These are phyloP conservation scores for Claviceps maximensis DNA, from an alignment of 2,329 filamentous ascomycete genomes.

Conservation along the genomic window DNA sequence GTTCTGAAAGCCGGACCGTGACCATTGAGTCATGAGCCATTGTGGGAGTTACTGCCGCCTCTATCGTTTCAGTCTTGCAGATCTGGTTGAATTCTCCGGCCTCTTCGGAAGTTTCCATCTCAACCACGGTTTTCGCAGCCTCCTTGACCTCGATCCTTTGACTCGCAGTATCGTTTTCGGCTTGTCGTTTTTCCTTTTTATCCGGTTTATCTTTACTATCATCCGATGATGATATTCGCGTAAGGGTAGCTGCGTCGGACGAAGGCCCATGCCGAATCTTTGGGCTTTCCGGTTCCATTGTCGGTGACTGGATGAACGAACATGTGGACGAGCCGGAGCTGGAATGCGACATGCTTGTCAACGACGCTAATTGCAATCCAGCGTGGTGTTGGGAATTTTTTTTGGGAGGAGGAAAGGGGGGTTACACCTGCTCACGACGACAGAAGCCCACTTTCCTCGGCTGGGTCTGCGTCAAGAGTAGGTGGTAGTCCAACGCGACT, in stretches of 20 bases:
- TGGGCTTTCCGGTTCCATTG: constrained; percentile 17
- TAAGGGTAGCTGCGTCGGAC: constrained; percentile 12
- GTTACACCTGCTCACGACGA: constrained; percentile 2
- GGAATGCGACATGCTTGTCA: constrained; percentile 16
- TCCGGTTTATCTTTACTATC: background rate
- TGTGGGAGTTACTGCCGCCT: constrained; percentile 20
- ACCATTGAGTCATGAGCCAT: constrained; percentile 58
- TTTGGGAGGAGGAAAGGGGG: background rate
- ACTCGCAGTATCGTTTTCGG: background rate
- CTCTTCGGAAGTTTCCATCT: background rate
- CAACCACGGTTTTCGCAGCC: background rate
- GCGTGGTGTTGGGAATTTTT: background rate
- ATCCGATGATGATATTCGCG: constrained; percentile 3
- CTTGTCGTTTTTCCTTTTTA: background rate
- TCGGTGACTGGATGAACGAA: constrained; percentile 11
- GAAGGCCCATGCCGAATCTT: constrained; percentile 15
- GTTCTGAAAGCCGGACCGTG: constrained; percentile 60
- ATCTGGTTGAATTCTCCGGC: constrained; percentile 1
- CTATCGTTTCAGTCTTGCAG: constrained; percentile 14
- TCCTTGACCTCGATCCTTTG: background rate
- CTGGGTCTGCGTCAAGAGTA: constrained; percentile 4
- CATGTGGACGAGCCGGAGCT: constrained; percentile 11
- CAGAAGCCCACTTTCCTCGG: constrained; percentile 7
- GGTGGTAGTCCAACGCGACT: constrained; percentile 3
- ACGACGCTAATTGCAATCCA: constrained; percentile 12